These are phyloP conservation scores for Cunninghamia lanceolata DNA, from an alignment of 75 land plant species.

Conservation along the genomic window DNA sequence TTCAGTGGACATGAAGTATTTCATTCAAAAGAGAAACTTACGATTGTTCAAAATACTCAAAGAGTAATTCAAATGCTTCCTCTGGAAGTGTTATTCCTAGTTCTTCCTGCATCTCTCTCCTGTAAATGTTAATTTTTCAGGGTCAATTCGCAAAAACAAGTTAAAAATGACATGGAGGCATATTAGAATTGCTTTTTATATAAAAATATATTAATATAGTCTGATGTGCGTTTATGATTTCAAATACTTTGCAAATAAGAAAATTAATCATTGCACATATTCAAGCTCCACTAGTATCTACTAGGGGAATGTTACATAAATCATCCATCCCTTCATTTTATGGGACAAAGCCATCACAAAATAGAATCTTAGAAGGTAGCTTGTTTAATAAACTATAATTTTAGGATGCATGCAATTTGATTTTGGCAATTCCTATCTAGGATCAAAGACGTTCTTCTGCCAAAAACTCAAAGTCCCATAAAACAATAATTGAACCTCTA, in stretches of 20 bases:
- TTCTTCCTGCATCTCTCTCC: too few relatives aligned
- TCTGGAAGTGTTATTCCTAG: too few relatives aligned
- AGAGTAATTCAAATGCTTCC: too few relatives aligned
- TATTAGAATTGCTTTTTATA: background rate
- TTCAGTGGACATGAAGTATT: background rate
- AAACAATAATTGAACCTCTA: background rate
- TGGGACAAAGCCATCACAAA: background rate
- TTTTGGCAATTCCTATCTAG: background rate
- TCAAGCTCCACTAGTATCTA: background rate
- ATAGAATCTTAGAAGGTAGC: background rate
- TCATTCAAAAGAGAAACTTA: slow-evolving; percentile 29
- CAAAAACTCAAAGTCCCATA: background rate
- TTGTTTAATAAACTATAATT: background rate
- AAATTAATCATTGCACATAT: background rate
- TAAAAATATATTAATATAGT: background rate
- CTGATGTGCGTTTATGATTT: background rate
- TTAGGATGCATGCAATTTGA: background rate
- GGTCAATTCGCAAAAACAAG: background rate
- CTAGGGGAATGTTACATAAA: background rate
- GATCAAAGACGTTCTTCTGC: background rate
- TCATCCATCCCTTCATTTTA: background rate
- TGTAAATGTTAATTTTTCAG: background rate
- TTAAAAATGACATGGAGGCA: background rate
- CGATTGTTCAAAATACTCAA: too few relatives aligned
- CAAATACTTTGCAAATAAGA: background rate